Percentiles rank a stretch among this genome's conserved stretches.
Evolutionary conservation across 352 stramenopile species (phyloP).

Genomic region (Elongisporangium undulatum): DNA sequence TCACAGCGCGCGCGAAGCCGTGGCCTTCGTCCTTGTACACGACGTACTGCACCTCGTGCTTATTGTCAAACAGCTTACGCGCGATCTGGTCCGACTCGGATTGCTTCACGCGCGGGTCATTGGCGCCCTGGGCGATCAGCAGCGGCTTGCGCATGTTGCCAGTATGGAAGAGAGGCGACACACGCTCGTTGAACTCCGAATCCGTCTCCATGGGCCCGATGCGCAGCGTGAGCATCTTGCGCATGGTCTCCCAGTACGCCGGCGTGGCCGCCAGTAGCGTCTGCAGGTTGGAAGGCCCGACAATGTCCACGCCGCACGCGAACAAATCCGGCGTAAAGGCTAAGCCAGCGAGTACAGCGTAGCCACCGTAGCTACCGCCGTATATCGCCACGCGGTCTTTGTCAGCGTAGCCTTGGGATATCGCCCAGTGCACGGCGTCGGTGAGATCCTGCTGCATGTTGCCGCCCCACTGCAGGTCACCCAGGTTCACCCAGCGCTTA

Average conservation of each 20-base stretch:
- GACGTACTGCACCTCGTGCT: conserved; percentile 75
- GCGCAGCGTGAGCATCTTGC: conserved; percentile 32
- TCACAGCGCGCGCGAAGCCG: conserved; percentile 58
- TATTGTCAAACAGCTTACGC: conserved; percentile 58
- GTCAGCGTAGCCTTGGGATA: conserved; percentile 56
- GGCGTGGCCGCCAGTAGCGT: conserved; percentile 39
- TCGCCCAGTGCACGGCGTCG: conserved; percentile 44
- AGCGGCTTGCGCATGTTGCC: conserved; percentile 74
- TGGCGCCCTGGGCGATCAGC: conserved; percentile 75
- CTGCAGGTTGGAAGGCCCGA: conserved; percentile 42
- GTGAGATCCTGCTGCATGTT: conserved; percentile 51
- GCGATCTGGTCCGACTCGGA: conserved; percentile 70
- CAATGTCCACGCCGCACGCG: conserved; percentile 72
- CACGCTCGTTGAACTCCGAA: conserved; percentile 25
- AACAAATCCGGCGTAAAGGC: conserved; percentile 82
- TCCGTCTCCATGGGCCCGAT: conserved; percentile 37
- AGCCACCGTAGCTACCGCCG: conserved; percentile 70
- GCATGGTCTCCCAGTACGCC: conserved; percentile 35
- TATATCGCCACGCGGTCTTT: conserved; percentile 39
- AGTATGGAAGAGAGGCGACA: conserved; percentile 69
- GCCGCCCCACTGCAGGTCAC: conserved; percentile 29
- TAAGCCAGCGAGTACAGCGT: conserved; percentile 58
- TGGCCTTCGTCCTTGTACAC: conserved; percentile 82
- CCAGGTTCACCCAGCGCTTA: conserved; percentile 62
- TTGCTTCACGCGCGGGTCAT: conserved; percentile 75